Base-by-base conservation (phyloP, 192 early-diverging fungal species). In the Coemansia sp. region DNA sequence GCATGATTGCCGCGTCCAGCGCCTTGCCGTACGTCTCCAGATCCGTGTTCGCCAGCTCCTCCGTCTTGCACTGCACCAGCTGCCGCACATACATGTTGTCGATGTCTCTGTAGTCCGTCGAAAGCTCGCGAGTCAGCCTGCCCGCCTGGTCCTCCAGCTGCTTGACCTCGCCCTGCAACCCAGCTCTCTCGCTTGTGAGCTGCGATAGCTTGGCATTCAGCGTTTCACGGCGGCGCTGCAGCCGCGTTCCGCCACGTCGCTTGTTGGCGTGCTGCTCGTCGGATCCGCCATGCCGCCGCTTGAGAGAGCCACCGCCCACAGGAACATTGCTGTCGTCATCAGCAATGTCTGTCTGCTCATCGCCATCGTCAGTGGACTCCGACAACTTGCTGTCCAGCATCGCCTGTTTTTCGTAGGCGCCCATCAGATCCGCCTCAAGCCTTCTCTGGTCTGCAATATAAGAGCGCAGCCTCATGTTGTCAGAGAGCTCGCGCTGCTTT, bases 21-120 rank as follows among this genome's bases (percentile, higher is more conserved):
- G 94, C 94, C 69, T 90, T 91, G 17, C 87, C 79, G 61, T 96
- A 98, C 43, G 87, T 91, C 38, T 95, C 91, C 40, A 98, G 73
- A 73, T 99, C 97, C 5, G 74, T 70, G 45, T 88, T 67, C 7
- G 91, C 95, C 76, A 97, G 69, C 74, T 95, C 89, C 40, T 88
- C 88, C 0, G 92, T 92, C 74, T 90, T 90, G 61, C 90, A 85
- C 25, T 88, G 73, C 48, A 94, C 87, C 44, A 91, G 80, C 65
- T 91, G 86, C 19, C 85, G 71, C 8, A 81, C 85, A 68, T 92
- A 94, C 10, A 88, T 76, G 53, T 83, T 67, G 17, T 94, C 89
- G 5, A 95, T 75, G 67, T 97, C 84, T 49, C 85, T 85, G 81
- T 93, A 99, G 55, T 98, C 90, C 0, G 70, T 84, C 10, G 68